Base-by-base conservation (phyloP, 2,329 filamentous ascomycete species). In the Gremmenia infestans region DNA sequence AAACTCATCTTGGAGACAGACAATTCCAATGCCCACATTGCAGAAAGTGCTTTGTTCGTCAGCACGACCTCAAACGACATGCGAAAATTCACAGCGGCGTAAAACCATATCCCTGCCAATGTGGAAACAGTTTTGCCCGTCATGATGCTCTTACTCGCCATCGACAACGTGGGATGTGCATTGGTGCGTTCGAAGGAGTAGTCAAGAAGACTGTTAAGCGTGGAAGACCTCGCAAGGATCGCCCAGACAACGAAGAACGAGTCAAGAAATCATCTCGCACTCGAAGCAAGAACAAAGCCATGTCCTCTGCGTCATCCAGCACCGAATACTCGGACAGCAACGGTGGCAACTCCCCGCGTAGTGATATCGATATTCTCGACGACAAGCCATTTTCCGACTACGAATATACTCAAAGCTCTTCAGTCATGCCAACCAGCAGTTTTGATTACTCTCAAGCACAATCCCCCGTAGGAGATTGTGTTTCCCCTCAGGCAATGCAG, bases 11-110 rank as follows among this genome's bases (percentile, higher is more conserved):
- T 61, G 94, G 95, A 67, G 94, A 99, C 72, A 83, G 94, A 48
- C 94, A 97, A 71, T 99, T 91, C 75, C 87, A 90, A 72, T 99
- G 94, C 74, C 91, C 93, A 47, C 87, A 89, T 54, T 99, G 94
- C 76, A 81, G 88, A 52, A 97, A 97, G 75, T 93, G 91, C 74
- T 99, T 99, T 71, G 94, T 97, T 43, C 87, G 94, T 39, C 92
- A 96, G 67, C 94, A 99, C 71, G 94, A 99, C 71, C 84, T 97
- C 59, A 99, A 97, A 78, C 86, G 94, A 58, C 94, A 99, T 70
- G 88, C 92, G 64, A 97, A 97, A 76, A 99, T 97, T 56, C 94
- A 99, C 74, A 96, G 90, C 1, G 92, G 92, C 50, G 87, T 95
- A 74, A 97, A 97, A 76, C 91, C 93, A 4, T 96, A 97, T 71